Percentiles rank a stretch among this genome's conserved stretches.
Evolutionary conservation across 2,329 filamentous ascomycete species (phyloP).

Genomic region (Dryadomyces quercivorus): DNA sequence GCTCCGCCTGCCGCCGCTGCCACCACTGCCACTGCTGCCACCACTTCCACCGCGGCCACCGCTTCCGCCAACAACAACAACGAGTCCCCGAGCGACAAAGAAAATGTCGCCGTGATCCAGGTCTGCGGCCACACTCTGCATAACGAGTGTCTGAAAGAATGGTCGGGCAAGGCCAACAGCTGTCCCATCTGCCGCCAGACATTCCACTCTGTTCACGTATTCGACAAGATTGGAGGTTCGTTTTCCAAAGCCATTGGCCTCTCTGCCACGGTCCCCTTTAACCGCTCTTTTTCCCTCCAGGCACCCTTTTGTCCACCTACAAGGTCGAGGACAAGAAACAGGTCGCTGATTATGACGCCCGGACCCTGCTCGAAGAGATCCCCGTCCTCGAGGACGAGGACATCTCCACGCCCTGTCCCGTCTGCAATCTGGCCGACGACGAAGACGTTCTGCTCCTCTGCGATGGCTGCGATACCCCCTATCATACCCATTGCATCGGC

Average conservation of each 20-base stretch:
- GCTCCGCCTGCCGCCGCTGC: background rate
- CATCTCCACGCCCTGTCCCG: conserved; percentile 61
- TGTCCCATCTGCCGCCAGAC: conserved; percentile 90
- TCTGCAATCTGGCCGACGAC: conserved; percentile 71
- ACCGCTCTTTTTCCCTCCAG: conserved; percentile 21
- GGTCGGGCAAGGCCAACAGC: conserved; percentile 94
- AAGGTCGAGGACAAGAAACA: conserved; percentile 74
- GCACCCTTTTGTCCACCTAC: conserved; percentile 44
- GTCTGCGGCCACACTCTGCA: conserved; percentile 89
- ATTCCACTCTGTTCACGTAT: conserved; percentile 84
- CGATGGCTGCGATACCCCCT: conserved; percentile 79
- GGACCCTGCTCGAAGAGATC: conserved; percentile 57
- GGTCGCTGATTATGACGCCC: conserved; percentile 77
- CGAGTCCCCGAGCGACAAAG: conserved; percentile 21
- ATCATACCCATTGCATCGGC: conserved; percentile 86
- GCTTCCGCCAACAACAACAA: background rate
- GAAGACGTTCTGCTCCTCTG: conserved; percentile 81
- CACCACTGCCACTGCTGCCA: background rate
- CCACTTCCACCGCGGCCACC: background rate
- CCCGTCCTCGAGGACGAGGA: conserved; percentile 66
- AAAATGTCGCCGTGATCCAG: conserved; percentile 45
- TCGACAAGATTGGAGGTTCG: conserved; percentile 63
- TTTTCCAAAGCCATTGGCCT: background rate
- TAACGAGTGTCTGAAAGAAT: conserved; percentile 82
- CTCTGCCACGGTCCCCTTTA: background rate